These are phyloP conservation scores for Thelonectria rubi DNA, from an alignment of 2,329 filamentous ascomycete species.

Conservation along the genomic window DNA sequence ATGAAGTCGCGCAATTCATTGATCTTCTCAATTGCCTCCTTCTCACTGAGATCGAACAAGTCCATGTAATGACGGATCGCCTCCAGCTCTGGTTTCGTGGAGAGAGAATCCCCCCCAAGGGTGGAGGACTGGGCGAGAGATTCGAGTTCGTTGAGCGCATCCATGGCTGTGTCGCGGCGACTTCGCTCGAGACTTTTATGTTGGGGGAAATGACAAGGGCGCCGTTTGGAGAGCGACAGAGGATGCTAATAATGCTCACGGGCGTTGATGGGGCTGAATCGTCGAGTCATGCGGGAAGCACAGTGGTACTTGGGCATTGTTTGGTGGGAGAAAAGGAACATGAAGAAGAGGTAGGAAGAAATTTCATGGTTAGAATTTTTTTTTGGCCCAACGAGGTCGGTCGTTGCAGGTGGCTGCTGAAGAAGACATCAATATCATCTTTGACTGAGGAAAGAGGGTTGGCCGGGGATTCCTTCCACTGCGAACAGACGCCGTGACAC, in stretches of 20 bases:
- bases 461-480: too few species aligned
- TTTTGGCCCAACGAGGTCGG: too few species aligned
- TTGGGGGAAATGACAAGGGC: not conserved
- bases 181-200: not conserved
- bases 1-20: slow-evolving; percentile 15
- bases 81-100: not conserved
- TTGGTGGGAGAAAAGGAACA: not conserved
- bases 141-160: slow-evolving; percentile 16
- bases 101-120: not conserved
- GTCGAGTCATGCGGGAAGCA: slow-evolving; percentile 18
- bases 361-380: too few species aligned
- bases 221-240: not conserved
- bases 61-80: slow-evolving; percentile 24
- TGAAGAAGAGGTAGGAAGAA: not conserved
- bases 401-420: too few species aligned
- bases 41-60: slow-evolving; percentile 18
- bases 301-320: too few species aligned
- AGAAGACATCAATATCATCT: too few species aligned
- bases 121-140: slow-evolving; percentile 8
- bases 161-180: slow-evolving; percentile 2
- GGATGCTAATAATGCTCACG: too few species aligned
- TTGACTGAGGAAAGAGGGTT: too few species aligned
- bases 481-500: too few species aligned
- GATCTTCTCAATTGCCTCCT: slow-evolving; percentile 15
- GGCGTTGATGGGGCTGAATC: not conserved